Evolutionary conservation across 129 eudicot genomes (phyloP).

Genomic region (Saussurea involucrata): DNA sequence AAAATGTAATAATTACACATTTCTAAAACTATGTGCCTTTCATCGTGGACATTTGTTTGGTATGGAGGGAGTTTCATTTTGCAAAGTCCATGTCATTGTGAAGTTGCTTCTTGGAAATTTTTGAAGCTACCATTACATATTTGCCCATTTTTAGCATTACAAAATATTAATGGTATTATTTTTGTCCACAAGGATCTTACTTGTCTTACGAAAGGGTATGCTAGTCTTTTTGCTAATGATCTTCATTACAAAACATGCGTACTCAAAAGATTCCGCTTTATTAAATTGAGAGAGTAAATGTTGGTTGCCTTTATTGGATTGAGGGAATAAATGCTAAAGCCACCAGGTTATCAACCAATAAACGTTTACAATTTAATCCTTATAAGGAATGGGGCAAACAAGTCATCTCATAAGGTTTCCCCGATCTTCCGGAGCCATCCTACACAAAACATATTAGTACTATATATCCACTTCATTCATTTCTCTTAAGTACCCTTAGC

Average conservation of each 20-base stretch:
- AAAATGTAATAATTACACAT: background rate
- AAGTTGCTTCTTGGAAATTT: background rate
- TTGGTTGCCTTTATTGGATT: slow-evolving; percentile 5
- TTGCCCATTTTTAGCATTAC: background rate
- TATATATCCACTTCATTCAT: background rate
- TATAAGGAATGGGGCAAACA: background rate
- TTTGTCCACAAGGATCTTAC: background rate
- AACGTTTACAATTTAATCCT: background rate
- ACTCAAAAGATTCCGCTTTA: background rate
- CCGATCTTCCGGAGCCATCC: slow-evolving; percentile 7
- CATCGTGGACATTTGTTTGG: background rate
- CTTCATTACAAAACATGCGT: background rate
- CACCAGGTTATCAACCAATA: background rate
- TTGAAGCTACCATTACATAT: background rate
- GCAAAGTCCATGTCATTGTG: background rate
- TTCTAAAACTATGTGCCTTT: background rate
- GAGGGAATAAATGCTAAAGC: slow-evolving; percentile 10
- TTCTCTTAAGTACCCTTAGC: background rate
- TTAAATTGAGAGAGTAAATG: background rate
- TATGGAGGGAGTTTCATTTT: background rate
- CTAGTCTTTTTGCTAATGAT: background rate
- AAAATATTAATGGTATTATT: background rate
- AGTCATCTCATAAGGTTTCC: background rate
- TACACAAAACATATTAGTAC: slow-evolving; percentile 1
- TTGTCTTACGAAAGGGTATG: background rate